Conservation (phyloP, 2,329 filamentous ascomycete species). For the Daldinia sp. region DNA sequence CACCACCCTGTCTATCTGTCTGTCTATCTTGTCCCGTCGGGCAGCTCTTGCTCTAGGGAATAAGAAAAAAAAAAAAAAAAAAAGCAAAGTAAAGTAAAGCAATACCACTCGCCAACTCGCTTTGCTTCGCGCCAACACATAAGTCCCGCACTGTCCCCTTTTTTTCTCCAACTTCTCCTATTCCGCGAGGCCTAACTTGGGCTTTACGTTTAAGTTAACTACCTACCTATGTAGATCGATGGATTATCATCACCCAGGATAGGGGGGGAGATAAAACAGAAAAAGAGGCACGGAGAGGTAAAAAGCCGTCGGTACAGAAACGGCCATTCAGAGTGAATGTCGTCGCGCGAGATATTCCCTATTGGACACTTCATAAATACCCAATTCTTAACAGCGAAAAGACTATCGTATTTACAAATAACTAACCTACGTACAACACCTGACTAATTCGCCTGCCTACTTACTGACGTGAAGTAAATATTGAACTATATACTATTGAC, state of each 20-base stretch:
- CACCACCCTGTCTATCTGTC: background rate
- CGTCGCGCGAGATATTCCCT: background rate
- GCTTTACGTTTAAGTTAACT: no score
- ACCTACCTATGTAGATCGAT: no score
- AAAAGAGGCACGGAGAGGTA: no score
- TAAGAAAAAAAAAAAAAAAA: background rate
- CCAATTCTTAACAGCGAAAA: background rate
- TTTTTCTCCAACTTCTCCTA: background rate
- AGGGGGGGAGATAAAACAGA: no score
- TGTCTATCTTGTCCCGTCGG: background rate
- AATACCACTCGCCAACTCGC: background rate
- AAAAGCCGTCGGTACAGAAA: no score
- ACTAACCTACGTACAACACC: background rate
- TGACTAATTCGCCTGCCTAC: background rate
- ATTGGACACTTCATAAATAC: background rate
- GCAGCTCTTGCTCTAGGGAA: background rate
- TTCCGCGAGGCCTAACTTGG: background rate
- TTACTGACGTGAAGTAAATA: background rate
- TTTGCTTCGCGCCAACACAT: conserved; percentile 1
- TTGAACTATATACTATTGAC: background rate
- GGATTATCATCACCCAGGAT: background rate
- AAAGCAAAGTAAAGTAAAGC: background rate
- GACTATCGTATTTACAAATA: background rate
- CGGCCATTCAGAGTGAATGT: background rate
- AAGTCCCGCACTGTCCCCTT: background rate